Evolutionary conservation across 345 rosid species (phyloP), one percentile per base, ranked within the genome.

Genomic region (Garcia nutans): DNA sequence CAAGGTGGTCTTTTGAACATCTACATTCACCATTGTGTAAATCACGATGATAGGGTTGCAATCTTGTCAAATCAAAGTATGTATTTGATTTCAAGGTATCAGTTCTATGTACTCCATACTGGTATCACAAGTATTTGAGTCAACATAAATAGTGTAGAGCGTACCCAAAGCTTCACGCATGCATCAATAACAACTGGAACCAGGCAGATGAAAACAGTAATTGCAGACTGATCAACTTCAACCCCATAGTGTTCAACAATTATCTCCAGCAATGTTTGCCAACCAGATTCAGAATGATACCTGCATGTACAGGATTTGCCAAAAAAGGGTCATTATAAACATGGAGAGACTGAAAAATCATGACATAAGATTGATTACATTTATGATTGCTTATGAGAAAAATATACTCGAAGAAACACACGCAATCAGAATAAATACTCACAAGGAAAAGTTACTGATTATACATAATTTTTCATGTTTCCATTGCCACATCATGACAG

Each of bases 281-380:
- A 95, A 70, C 99, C 97, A 47, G 91, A 87, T 83, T 90, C 97
- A 31, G 99, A 95, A 86, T 95, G 99, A 82, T 95, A 95, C 84
- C 97, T 95, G 80, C 73, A 74, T 58, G 67, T 33, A 49, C 15
- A 37, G 17, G 73, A 68, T 37, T 58, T 61, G 12, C 44, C 70
- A 52, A 8, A n/a, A 71, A 16, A 33, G 62, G 12, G n/a, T 6
- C 33, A 22, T 55, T 45, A 41, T 17, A 65, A 22, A 42, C n/a
- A 44, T 60, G 49, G 57, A 3, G 45, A 37, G 50, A 47, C 10
- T 47, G 11, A 28, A 17, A 33, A 20, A 28, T 33, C 20, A 15
- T 28, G 26, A 16, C 20, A 24, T 16, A 49, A 22, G 58, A 71
- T 10, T 15, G 11, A 24, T 19, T 10, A 65, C 13, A 24, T 12